Evolutionary conservation across 345 rosid species (phyloP).

Genomic region (Erodium maritimum): DNA sequence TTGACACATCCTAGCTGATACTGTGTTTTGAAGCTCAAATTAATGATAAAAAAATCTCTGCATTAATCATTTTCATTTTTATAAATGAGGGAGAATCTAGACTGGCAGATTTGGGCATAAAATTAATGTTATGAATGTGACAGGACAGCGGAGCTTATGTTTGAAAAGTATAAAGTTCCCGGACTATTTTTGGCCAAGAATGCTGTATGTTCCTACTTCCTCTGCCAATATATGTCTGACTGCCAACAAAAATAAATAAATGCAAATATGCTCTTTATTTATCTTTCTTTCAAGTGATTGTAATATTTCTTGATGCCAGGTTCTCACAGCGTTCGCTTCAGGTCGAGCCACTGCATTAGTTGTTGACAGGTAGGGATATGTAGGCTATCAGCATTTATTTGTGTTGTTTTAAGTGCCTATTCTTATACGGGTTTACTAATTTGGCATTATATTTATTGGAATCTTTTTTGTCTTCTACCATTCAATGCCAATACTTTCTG

Average conservation of each 20-base stretch:
- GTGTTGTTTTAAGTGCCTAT: too few relatives aligned
- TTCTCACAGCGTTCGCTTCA: slow-evolving; percentile 93
- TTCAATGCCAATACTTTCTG: too few relatives aligned
- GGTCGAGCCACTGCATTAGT: slow-evolving; percentile 98
- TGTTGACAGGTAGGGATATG: slow-evolving; percentile 63
- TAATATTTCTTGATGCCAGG: slow-evolving; percentile 35
- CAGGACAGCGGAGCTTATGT: slow-evolving; percentile 94
- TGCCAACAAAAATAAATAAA: neutral
- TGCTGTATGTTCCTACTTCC: slow-evolving; percentile 47
- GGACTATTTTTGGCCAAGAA: slow-evolving; percentile 98
- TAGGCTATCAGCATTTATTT: too few relatives aligned
- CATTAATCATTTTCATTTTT: neutral
- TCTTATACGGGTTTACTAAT: too few relatives aligned
- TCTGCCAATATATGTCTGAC: neutral
- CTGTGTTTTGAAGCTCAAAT: neutral
- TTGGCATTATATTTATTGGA: too few relatives aligned
- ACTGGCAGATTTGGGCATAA: neutral
- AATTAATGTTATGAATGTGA: slow-evolving; percentile 10
- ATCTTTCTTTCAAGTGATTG: neutral
- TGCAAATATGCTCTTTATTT: neutral
- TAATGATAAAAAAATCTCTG: too few relatives aligned
- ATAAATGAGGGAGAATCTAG: too few relatives aligned
- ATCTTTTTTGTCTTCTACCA: too few relatives aligned
- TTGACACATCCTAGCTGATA: slow-evolving; percentile 3
- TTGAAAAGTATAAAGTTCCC: slow-evolving; percentile 90